Base-by-base conservation (phyloP, 2,329 filamentous ascomycete species). In the Xylariaceae sp. region DNA sequence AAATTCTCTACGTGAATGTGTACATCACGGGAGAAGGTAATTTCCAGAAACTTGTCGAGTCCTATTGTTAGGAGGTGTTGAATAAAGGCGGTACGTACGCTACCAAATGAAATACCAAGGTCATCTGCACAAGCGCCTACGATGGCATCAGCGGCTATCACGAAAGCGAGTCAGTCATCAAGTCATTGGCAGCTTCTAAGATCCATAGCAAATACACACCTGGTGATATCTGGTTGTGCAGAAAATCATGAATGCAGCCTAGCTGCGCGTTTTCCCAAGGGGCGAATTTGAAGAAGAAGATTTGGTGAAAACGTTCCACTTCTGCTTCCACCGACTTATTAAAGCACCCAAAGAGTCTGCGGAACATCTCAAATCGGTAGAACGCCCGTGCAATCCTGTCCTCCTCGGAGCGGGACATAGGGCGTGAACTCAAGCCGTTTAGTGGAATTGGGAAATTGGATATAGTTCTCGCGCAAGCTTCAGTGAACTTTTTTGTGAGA, bases 351-450 rank as follows among this genome's bases (percentile, higher is more conserved):
- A 51, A 51, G 26, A 51, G 49, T 19, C 32, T 44, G 41, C 40
- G 40, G 41, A 21, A 50, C 3, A 50, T 2, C n/a, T 50, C 48
- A 40, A 50, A 50, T 10, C 48, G 48, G 48, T 50, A 50, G 10
- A 50, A n/a, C 12, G 41, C 23, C 1, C 48, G 40, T 18, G 29
- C 16, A 20, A 50, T 40, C 18, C 48, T 23, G n/a, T 44, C 40
- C 41, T 44, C 12, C 48, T 50, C 48, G 7, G 19, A 29, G 6
- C 29, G 48, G 4, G 48, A 43, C 19, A 42, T 40, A n/a, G 48
- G 48, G 16, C 21, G 41, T 18, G 41, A 10, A 20, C 29, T 21
- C 48, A 50, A 26, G 40, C 41, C 44, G 16, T 44, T 23, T 26
- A n/a, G 16, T 26, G 20, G 16, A 6, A 50, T 21, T 12, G 19